Evolutionary conservation across 129 eudicot genomes (phyloP), one percentile per base, ranked within the genome.

Genomic region (Helichrysum umbraculigerum): DNA sequence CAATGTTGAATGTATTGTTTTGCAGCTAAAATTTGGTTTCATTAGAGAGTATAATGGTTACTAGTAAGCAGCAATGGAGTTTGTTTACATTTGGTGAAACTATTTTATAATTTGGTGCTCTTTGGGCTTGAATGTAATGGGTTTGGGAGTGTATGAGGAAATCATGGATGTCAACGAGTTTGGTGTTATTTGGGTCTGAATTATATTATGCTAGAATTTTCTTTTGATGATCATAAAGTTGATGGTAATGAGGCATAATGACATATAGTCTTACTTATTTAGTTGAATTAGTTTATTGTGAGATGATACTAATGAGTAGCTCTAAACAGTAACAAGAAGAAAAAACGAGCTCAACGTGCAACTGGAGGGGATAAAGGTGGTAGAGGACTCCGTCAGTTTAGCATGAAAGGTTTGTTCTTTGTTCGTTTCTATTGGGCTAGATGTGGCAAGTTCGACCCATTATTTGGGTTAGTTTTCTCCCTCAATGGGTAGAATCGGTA

Each of bases 321-420:
- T 64, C 14, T 78, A 56, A 74, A 76, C 88, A 89, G 92, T n/a
- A 83, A 77, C 78, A 85, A 82, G 88, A 91, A 85, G 87, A 91
- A 91, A 81, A 91, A 85, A 77, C 78, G 97, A 87, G 96, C 88
- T 66, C 95, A 91, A 63, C 90, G 97, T 61, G 90, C 90, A 51
- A 80, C 80, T 70, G 92, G 86, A 68, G 97, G 95, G 68, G 97
- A 91, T 85, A 91, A 91, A 79, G 91, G 80, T 78, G 97, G 96
- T 35, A 84, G 97, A 81, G 97, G 97, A 78, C 95, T 91, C 44
- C 92, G 97, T 10, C 97, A 91, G 74, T 91, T 91, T 80, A 91
- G 97, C 85, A 91, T 91, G 97, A 91, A 91, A 91, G 97, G 97
- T 88, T 65, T 76, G 65, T 51, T 16, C 65, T 34, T 73, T 33